Conservation (phyloP, 2,329 filamentous ascomycete genomes). For the Nigrospora osmanthi region DNA sequence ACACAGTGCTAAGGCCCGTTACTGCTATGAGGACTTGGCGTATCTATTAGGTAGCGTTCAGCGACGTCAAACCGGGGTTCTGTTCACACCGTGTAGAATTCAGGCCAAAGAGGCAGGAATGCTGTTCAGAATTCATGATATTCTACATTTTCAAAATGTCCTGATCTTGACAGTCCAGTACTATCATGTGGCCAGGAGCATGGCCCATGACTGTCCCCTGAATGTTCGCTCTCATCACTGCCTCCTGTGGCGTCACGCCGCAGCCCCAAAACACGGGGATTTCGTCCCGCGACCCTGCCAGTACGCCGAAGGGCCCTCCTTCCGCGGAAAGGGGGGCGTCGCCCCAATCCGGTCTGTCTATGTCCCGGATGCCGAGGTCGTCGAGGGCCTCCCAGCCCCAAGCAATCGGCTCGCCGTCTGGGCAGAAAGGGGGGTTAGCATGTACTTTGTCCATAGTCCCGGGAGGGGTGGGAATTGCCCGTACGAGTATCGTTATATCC, state of each 20-base stretch:
- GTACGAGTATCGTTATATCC: conserved; percentile 41
- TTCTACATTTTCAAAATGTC: conserved; percentile 17
- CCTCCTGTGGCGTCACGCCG: conserved; percentile 59
- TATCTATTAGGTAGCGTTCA: too few relatives aligned
- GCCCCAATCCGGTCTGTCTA: conserved; percentile 49
- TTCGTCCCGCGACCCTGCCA: conserved; percentile 27
- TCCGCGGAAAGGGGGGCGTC: conserved; percentile 34
- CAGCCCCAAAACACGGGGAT: conserved; percentile 57
- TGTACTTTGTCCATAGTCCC: too few relatives aligned
- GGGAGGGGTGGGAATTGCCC: too few relatives aligned
- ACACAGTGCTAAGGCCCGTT: too few relatives aligned
- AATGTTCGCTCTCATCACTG: conserved; percentile 47
- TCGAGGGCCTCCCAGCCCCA: conserved; percentile 54
- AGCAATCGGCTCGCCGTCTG: conserved; percentile 52
- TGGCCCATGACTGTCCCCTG: conserved; percentile 53
- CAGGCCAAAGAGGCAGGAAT: too few relatives aligned
- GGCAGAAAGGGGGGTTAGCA: too few relatives aligned
- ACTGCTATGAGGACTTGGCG: too few relatives aligned
- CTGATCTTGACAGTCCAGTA: conserved; percentile 42
- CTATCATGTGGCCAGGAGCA: conserved; percentile 54
- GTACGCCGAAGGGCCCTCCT: conserved; percentile 25
- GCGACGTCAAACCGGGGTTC: too few relatives aligned
- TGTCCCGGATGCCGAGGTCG: conserved; percentile 44
- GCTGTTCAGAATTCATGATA: too few relatives aligned
- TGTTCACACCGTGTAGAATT: too few relatives aligned